These are phyloP conservation scores for Esteya vermicola DNA, from an alignment of 2,329 filamentous ascomycete species.

Conservation along the genomic window DNA sequence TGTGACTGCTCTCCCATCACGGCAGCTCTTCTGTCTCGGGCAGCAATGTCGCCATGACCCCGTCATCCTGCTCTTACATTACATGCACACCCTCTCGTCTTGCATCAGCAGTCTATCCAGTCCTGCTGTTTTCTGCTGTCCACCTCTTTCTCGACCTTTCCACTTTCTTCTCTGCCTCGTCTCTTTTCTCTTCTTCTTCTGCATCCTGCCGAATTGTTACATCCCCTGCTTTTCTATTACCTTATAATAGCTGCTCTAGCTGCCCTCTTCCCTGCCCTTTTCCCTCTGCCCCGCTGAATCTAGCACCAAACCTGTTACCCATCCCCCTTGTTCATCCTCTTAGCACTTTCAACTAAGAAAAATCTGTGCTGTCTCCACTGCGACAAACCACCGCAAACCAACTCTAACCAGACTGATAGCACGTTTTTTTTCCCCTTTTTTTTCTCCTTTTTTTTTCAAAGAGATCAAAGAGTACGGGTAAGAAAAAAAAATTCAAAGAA, in stretches of 20 bases:
- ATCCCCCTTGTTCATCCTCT: background rate
- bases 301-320: background rate
- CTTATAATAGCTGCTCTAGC: too few relatives aligned
- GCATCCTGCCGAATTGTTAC: too few relatives aligned
- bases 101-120: background rate
- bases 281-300: slow-evolving; percentile 1
- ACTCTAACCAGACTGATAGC: slow-evolving; percentile 6
- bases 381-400: slow-evolving; percentile 11
- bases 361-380: slow-evolving; percentile 11
- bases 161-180: background rate
- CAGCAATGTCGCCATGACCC: slow-evolving; percentile 4
- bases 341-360: slow-evolving; percentile 1
- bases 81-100: background rate
- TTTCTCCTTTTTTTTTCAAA: too few relatives aligned
- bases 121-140: background rate
- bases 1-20: too few relatives aligned
- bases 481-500: too few relatives aligned
- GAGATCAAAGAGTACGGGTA: too few relatives aligned
- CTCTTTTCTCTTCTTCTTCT: too few relatives aligned
- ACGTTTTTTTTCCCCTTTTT: too few relatives aligned
- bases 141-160: background rate
- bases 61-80: background rate
- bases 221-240: too few relatives aligned
- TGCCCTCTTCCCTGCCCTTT: background rate
- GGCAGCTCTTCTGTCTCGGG: too few relatives aligned